Conservation (phyloP, 176 grass and related monocot genomes). For the Raddia guianensis region DNA sequence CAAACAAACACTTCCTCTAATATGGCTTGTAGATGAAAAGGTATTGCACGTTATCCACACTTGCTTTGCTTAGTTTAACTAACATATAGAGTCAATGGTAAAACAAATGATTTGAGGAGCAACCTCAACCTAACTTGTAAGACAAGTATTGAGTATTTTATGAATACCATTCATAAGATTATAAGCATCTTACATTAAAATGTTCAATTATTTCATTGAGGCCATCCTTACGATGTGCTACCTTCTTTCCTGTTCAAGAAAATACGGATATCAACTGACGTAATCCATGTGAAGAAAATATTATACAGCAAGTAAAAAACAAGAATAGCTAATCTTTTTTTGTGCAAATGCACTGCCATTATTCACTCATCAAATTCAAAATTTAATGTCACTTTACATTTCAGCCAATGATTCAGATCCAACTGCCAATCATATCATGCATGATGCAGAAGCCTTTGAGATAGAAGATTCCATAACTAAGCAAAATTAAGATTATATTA, state of each 20-base stretch:
- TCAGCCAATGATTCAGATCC: slow-evolving; percentile 17
- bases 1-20: neutral
- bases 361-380: neutral
- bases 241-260: slow-evolving; percentile 67
- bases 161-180: neutral
- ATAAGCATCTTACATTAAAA: slow-evolving; percentile 84
- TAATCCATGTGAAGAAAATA: slow-evolving; percentile 18
- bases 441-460: neutral
- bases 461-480: neutral
- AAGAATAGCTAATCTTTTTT: neutral
- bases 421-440: slow-evolving; percentile 1
- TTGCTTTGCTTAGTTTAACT: neutral
- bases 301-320: slow-evolving; percentile 22
- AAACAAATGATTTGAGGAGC: slow-evolving; percentile 15
- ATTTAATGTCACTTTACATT: neutral
- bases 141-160: neutral
- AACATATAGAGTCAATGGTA: neutral
- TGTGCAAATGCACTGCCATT: slow-evolving; percentile 4
- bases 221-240: slow-evolving; percentile 80
- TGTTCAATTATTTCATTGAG: slow-evolving; percentile 79
- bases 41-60: neutral
- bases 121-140: neutral
- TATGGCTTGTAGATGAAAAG: slow-evolving; percentile 6
- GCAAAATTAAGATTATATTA: neutral
- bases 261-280: neutral